These are phyloP conservation scores for Diaporthe citrichinensis DNA, from an alignment of 2,329 filamentous ascomycete species.

Conservation along the genomic window DNA sequence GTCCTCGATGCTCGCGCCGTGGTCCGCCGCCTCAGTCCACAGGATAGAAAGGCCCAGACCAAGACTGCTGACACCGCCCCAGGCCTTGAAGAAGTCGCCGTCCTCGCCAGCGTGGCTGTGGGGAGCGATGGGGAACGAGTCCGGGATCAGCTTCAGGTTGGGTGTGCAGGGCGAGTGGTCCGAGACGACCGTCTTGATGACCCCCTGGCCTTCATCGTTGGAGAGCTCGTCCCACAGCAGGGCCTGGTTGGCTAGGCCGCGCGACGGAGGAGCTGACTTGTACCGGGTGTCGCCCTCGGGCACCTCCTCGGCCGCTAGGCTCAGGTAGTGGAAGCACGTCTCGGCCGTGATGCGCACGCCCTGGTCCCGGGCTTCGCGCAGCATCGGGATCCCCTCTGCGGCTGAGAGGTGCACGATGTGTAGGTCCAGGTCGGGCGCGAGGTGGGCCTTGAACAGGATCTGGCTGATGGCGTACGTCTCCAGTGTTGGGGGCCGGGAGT, in stretches of 20 bases:
- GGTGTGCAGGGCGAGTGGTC: conserved; percentile 98
- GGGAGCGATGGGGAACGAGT: conserved; percentile 64
- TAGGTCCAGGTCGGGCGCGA: conserved; percentile 85
- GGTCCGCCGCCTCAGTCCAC: conserved; percentile 77
- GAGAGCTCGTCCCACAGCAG: conserved; percentile 87
- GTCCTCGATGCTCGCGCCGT: conserved; percentile 74
- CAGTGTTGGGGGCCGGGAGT: conserved; percentile 88
- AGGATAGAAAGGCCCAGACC: conserved; percentile 93
- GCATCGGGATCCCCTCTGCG: conserved; percentile 85
- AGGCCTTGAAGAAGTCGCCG: conserved; percentile 93
- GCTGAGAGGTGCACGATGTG: conserved; percentile 96
- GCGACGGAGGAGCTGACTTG: conserved; percentile 96
- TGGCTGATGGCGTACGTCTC: conserved; percentile 92
- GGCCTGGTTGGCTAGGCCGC: conserved; percentile 84
- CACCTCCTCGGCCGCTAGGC: conserved; percentile 85
- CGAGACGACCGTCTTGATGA: conserved; percentile 92
- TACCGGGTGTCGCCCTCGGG: conserved; percentile 88
- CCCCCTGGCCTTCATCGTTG: conserved; percentile 70
- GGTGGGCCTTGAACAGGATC: conserved; percentile 84
- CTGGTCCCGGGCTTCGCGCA: conserved; percentile 77
- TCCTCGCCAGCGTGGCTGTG: conserved; percentile 32
- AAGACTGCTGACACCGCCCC: conserved; percentile 97
- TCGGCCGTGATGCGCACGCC: conserved; percentile 93
- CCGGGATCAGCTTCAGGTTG: conserved; percentile 88
- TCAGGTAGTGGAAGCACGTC: conserved; percentile 96